A percentile compares a stretch with the other conserved stretches of the same genome.
These are phyloP conservation scores for Scedosporium dehoogii DNA, from an alignment of 2,329 filamentous ascomycete genomes.

Conservation along the genomic window DNA sequence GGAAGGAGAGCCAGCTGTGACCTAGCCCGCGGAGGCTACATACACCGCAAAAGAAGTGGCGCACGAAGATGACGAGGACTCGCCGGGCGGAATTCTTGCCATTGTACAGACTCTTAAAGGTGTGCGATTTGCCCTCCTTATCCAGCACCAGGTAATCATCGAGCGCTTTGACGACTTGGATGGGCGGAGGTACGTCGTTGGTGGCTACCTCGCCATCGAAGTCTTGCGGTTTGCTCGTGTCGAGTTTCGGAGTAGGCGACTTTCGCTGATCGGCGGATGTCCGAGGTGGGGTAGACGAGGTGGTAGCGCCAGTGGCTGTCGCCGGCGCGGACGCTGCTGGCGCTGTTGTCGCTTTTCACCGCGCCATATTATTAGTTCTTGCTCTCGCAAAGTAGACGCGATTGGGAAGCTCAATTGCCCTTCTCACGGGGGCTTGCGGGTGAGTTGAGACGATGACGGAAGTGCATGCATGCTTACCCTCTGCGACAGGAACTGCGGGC, in stretches of 20 bases:
- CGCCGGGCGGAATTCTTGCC: constrained; percentile 42
- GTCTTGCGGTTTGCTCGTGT: neutral
- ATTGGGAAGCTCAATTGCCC: neutral
- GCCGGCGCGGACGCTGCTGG: neutral
- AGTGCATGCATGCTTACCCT: neutral
- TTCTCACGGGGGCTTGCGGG: neutral
- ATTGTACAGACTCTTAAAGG: constrained; percentile 54
- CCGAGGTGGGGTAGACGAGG: neutral
- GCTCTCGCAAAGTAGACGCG: neutral
- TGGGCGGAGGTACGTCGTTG: constrained; percentile 43
- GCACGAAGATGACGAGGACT: constrained; percentile 63
- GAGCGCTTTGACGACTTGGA: constrained; percentile 37
- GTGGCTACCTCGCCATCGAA: constrained; percentile 28
- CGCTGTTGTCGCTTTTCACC: neutral
- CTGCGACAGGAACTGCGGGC: neutral
- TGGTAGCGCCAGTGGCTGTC: neutral
- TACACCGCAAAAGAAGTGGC: constrained; percentile 75
- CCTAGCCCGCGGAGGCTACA: constrained; percentile 20
- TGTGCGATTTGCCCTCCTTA: constrained; percentile 44
- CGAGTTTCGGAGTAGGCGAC: neutral
- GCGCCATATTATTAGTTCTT: neutral
- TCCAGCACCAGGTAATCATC: constrained; percentile 51
- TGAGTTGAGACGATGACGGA: neutral
- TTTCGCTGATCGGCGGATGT: neutral
- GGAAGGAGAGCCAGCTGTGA: neutral